Base-by-base conservation (phyloP, 2,329 filamentous ascomycete species). In the Clonostachys chloroleuca region DNA sequence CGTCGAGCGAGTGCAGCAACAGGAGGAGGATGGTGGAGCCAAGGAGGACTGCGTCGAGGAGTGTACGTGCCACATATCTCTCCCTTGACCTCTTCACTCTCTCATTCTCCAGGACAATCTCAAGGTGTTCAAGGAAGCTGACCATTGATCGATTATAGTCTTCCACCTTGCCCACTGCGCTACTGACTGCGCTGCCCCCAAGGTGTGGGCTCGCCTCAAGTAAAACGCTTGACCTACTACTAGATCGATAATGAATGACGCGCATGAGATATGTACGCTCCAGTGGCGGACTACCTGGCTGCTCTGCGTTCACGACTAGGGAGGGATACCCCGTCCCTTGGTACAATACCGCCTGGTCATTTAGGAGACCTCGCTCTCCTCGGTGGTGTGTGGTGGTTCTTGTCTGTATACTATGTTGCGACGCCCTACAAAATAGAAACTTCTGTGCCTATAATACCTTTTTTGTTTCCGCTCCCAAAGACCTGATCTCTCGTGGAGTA, bases 101-200 rank as follows among this genome's bases (percentile, higher is more conserved):
- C 17, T 5, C 14, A 12, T 12, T 12, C 17, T 39, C 36, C 12
- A 18, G 7, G 3, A 39, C 36, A 39, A 39, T 12, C 12, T 39
- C 36, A 14, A 13, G 16, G 16, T 39, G 24, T 24, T 42, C 42
- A 42, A 24, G 20, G n/a, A 5, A 18, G 30, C 14, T 18, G 14
- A 39, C 36, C 45, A 46, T 45, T 44, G 36, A 44, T 46, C 9
- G 34, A 12, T 20, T 45, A n/a, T 59, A 96, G 92, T 96, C 80
- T 99, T 99, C 87, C 92, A 99, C 75, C 89, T 99, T 61, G 86
- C 89, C 61, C 94, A 97, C 81, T 99, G 94, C 78, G 90, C 92
- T 54, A 89, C 83, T 62, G 77, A 86, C 67, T 99, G 94, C 69
- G 92, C 94, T 54, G 94, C 94, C 47, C 92, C 92, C 63, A 96